Percentiles rank a stretch among this genome's conserved stretches.
Conservation (phyloP, 176 grass and related monocot species). For the Carex scoparia region DNA sequence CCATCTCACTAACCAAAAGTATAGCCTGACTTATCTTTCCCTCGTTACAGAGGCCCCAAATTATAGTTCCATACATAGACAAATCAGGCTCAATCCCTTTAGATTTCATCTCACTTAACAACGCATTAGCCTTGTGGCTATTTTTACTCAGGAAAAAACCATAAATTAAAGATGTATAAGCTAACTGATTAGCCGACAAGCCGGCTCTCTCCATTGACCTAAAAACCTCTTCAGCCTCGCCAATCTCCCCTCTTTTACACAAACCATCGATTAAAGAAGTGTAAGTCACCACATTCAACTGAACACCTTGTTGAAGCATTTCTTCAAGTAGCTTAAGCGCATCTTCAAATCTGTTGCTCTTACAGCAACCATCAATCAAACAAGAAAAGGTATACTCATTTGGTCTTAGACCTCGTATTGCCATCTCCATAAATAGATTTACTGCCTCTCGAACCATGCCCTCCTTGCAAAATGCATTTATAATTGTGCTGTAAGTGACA, state of each 20-base stretch:
- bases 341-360: conserved; percentile 62
- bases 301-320: conserved; percentile 68
- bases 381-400: conserved; percentile 94
- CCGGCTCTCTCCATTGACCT: conserved; percentile 48
- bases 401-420: conserved; percentile 57
- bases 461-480: conserved; percentile 90
- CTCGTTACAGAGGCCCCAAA: conserved; percentile 84
- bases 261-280: conserved; percentile 75
- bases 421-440: conserved; percentile 88
- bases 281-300: conserved; percentile 66
- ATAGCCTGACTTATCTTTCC: conserved; percentile 81
- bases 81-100: conserved; percentile 79
- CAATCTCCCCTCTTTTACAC: conserved; percentile 71
- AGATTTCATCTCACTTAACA: conserved; percentile 68
- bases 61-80: conserved; percentile 69
- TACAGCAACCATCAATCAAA: conserved; percentile 76
- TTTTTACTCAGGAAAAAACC: conserved; percentile 66
- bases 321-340: conserved; percentile 63
- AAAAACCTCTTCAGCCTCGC: conserved; percentile 61
- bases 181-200: conserved; percentile 44
- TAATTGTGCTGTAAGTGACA: conserved; percentile 78
- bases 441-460: conserved; percentile 73
- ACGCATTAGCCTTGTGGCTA: conserved; percentile 47
- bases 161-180: conserved; percentile 79
- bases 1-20: conserved; percentile 69